Percentiles rank a stretch among this genome's conserved stretches.
phyloP scores from a whole-genome alignment of 305 asterid genomes.

The Fraxinus paxiana region DNA sequence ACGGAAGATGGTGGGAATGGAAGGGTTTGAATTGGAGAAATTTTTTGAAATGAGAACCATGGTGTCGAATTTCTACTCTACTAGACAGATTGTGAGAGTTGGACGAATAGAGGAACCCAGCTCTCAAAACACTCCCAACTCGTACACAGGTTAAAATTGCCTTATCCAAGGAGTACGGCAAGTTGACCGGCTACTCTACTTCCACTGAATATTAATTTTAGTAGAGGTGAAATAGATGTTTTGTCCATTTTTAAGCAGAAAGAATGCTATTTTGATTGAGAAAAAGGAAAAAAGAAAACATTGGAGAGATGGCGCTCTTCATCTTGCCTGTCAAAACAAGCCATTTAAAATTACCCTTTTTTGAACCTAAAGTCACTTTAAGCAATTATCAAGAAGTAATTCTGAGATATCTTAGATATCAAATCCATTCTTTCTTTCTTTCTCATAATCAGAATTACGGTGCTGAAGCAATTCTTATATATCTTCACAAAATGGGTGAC shows the following conservation, averaged over 20 bases:
- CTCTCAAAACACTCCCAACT: background rate
- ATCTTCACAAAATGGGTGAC: background rate
- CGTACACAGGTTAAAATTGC: background rate
- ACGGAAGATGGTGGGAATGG: background rate
- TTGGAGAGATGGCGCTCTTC: background rate
- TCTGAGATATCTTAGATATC: background rate
- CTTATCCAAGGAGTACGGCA: background rate
- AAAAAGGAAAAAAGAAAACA: background rate
- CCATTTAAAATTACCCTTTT: background rate
- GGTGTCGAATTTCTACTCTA: background rate
- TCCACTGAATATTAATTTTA: background rate
- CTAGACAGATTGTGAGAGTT: background rate
- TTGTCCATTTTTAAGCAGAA: background rate
- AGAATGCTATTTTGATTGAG: background rate
- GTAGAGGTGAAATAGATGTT: background rate
- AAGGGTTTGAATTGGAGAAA: background rate
- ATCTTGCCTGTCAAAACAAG: background rate
- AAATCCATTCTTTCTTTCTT: background rate
- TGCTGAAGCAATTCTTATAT: background rate
- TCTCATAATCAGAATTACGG: background rate
- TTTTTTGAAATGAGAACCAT: background rate
- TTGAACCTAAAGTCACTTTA: background rate
- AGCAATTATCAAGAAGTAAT: background rate
- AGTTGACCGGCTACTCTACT: background rate
- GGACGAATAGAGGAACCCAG: background rate